These are phyloP conservation scores for Petrea volubilis DNA, from an alignment of 257 asterid genomes.

Conservation along the genomic window DNA sequence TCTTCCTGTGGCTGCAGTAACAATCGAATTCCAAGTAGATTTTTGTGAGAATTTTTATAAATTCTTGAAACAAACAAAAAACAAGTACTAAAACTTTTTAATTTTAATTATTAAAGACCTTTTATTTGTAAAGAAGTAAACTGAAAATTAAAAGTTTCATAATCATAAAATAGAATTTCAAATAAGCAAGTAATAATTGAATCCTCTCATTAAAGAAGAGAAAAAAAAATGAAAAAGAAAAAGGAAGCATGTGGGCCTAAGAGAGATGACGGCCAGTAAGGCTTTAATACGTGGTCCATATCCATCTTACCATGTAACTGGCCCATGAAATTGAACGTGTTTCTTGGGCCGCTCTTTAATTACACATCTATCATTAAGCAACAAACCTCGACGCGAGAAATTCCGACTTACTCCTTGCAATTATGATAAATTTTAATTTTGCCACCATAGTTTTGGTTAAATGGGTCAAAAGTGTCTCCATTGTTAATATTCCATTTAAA, in stretches of 20 bases:
- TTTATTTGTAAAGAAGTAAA: background rate
- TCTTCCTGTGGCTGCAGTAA: constrained; percentile 31
- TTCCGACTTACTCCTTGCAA: background rate
- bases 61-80: too few species aligned
- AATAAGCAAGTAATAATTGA: too few species aligned
- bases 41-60: background rate
- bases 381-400: background rate
- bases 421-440: background rate
- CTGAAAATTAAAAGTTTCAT: background rate
- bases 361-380: background rate
- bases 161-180: background rate
- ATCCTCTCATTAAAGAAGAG: background rate
- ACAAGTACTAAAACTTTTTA: too few species aligned
- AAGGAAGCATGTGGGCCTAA: background rate
- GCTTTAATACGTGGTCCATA: background rate
- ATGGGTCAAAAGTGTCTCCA: background rate
- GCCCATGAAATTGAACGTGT: background rate
- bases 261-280: background rate
- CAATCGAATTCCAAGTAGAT: constrained; percentile 1
- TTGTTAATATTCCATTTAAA: background rate
- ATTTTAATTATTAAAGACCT: too few species aligned
- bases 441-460: background rate
- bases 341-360: background rate
- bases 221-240: background rate
- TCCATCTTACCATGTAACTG: background rate